phyloP scores from a whole-genome alignment of 768 basidiomycete species.

The Hysterangium stoloniferum region DNA sequence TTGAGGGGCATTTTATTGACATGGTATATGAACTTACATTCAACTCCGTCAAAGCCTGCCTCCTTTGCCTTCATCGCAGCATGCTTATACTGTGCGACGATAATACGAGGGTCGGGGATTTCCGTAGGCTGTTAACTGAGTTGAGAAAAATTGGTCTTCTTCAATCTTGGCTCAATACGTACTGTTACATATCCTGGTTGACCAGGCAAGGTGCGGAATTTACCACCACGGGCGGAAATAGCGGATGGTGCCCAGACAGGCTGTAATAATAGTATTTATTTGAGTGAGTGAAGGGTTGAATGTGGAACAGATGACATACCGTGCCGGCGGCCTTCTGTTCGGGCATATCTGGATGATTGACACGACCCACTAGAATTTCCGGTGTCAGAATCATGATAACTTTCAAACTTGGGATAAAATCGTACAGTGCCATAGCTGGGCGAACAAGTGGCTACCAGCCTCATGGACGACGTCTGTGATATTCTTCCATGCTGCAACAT shows the following conservation, averaged over 20 bases:
- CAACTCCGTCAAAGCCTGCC: slow-evolving; percentile 52
- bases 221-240: slow-evolving; percentile 33
- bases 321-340: slow-evolving; percentile 31
- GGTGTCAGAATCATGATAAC: slow-evolving; percentile 28
- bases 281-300: background rate
- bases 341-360: slow-evolving; percentile 30
- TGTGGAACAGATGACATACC: slow-evolving; percentile 16
- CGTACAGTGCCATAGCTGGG: slow-evolving; percentile 39
- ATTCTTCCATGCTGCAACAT: slow-evolving; percentile 38
- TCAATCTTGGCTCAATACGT: slow-evolving; percentile 11
- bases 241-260: slow-evolving; percentile 40
- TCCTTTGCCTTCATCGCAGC: slow-evolving; percentile 41
- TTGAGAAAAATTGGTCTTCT: background rate
- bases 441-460: slow-evolving; percentile 35
- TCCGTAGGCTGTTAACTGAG: background rate
- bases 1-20: background rate
- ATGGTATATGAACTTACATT: slow-evolving; percentile 25
- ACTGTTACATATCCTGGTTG: slow-evolving; percentile 33
- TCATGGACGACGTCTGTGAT: slow-evolving; percentile 40
- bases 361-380: slow-evolving; percentile 29
- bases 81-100: background rate
- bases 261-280: slow-evolving; percentile 15
- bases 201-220: slow-evolving; percentile 33
- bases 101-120: slow-evolving; percentile 21
- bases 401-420: background rate